These are phyloP conservation scores for Phyllosticta paracitricarpa DNA, from an alignment of 2,329 filamentous ascomycete genomes.

Conservation along the genomic window DNA sequence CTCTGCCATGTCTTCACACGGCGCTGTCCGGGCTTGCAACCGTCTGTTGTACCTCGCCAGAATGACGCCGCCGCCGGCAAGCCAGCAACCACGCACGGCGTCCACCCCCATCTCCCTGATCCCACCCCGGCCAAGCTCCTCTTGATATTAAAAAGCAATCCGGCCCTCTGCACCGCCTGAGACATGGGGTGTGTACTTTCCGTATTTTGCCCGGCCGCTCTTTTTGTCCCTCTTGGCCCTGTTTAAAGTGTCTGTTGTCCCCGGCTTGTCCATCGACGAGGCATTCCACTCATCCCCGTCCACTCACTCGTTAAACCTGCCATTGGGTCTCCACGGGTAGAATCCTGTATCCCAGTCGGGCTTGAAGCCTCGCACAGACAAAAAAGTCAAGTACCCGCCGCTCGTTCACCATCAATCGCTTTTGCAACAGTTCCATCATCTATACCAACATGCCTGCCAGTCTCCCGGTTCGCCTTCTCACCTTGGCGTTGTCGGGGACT, in stretches of 20 bases:
- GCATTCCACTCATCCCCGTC: background rate
- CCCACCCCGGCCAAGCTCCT: background rate
- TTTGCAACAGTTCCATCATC: background rate
- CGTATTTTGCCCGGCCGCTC: background rate
- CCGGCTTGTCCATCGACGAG: background rate
- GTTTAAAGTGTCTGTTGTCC: background rate
- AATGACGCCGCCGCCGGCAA: slow-evolving; percentile 8
- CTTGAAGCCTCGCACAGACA: background rate
- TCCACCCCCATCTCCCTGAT: background rate
- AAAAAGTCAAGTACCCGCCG: slow-evolving; percentile 13
- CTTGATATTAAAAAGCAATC: slow-evolving; percentile 3
- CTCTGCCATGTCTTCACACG: background rate
- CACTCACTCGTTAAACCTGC: background rate
- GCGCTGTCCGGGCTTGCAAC: background rate
- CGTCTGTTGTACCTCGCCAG: slow-evolving; percentile 4
- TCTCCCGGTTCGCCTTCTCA: background rate
- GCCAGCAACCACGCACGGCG: background rate
- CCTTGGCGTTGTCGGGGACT: slow-evolving; percentile 5
- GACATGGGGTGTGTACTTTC: background rate
- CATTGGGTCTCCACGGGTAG: background rate
- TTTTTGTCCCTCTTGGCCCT: background rate
- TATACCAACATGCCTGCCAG: background rate
- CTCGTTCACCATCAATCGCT: background rate
- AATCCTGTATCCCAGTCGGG: background rate
- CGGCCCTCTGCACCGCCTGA: background rate